Evolutionary conservation across 257 asterid genomes (phyloP).

Genomic region (Fraxinus quadrangulata): DNA sequence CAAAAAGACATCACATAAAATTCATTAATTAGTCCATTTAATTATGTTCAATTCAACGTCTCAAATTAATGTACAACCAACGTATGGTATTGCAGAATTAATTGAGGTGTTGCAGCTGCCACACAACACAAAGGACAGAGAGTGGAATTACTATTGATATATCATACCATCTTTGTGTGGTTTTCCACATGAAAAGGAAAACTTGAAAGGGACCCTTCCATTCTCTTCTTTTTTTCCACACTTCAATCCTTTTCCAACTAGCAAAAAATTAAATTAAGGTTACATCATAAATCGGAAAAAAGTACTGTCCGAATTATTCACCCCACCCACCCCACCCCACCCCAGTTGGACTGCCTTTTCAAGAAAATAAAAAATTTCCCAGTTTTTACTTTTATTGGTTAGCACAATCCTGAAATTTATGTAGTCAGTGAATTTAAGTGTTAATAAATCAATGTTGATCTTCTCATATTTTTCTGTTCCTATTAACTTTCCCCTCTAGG

Average conservation of each 20-base stretch:
- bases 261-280: constrained; percentile 23
- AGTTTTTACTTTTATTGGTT: constrained; percentile 18
- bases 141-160: constrained; percentile 33
- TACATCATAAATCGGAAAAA: background rate
- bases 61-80: background rate
- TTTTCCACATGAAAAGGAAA: constrained; percentile 34
- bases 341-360: constrained; percentile 22
- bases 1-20: background rate
- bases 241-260: constrained; percentile 34
- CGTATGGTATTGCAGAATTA: background rate
- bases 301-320: constrained; percentile 23
- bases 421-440: constrained; percentile 20
- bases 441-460: constrained; percentile 34
- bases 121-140: constrained; percentile 20
- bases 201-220: constrained; percentile 41
- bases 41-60: background rate
- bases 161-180: constrained; percentile 34
- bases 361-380: constrained; percentile 11
- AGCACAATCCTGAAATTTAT: constrained; percentile 20
- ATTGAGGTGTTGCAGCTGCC: constrained; percentile 9
- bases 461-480: constrained; percentile 44
- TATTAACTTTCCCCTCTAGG: constrained; percentile 23
- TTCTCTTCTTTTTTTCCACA: constrained; percentile 1
- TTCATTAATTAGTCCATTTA: background rate
- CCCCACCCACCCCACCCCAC: background rate